phyloP scores from a whole-genome alignment of 345 rosid species.

The Dovyalis caffra region DNA sequence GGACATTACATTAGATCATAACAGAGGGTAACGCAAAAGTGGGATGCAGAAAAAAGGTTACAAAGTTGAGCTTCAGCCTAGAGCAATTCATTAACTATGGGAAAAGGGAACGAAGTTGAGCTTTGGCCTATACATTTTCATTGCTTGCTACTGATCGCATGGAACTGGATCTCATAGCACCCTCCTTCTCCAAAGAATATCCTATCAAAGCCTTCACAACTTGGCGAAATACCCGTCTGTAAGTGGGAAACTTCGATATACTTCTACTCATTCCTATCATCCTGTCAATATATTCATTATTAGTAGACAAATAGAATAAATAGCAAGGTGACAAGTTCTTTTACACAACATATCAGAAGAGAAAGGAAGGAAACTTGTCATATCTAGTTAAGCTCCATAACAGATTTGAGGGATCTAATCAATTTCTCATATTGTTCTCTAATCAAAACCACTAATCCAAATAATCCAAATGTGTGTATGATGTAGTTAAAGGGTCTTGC shows the following conservation, averaged over 20 bases:
- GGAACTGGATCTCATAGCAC: conserved; percentile 33
- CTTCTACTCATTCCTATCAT: conserved; percentile 71
- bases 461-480: no score
- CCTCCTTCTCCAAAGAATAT: conserved; percentile 44
- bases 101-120: background rate
- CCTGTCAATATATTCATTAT: conserved; percentile 27
- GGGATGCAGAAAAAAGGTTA: no score
- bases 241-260: conserved; percentile 63
- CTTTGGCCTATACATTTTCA: conserved; percentile 33
- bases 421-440: no score
- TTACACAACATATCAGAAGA: background rate
- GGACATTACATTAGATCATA: no score
- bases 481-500: no score
- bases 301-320: background rate
- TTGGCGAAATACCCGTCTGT: conserved; percentile 62
- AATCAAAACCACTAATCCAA: no score
- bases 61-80: no score
- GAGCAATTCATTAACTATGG: background rate
- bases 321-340: background rate
- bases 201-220: conserved; percentile 59
- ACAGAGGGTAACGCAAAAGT: no score
- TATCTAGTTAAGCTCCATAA: no score
- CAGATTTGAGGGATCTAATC: background rate
- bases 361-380: background rate
- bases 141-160: conserved; percentile 34